Base-by-base conservation (phyloP, 169 alveolate genomes). In the Eimeria sp. region DNA sequence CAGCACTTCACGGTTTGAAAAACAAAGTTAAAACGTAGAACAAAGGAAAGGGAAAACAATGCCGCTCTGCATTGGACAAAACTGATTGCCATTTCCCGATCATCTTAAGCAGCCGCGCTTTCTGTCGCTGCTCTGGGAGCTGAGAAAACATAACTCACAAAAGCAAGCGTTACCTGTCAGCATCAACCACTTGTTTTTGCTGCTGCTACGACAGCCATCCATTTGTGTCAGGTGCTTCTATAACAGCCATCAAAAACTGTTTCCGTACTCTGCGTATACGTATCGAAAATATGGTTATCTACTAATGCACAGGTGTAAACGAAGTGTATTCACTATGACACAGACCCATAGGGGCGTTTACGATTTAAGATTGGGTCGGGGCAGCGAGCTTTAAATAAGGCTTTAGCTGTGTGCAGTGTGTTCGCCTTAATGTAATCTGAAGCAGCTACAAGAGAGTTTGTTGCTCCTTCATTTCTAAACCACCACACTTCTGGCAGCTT, bases 41-140 rank as follows among this genome's bases (percentile, higher is more conserved):
- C 80, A 37, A 71, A 71, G 80, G 46, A 37, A 54, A 37, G 80
- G 52, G 80, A 71, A 71, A 71, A 71, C 80, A 71, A 37, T 37
- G 80, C 49, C 80, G 33, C 54, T 71, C 54, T 37, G 80, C 80
- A 37, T 18, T 30, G 49, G 27, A 71, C 80, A 71, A 33, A 33
- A 33, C 33, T 16, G 80, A 37, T 71, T 71, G 80, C 54, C 80
- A 13, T 71, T 71, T 71, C 14, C n/a, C n/a, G 80, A 23, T 60
- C 88, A 49, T 37, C 64, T 78, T 52, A 78, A 27, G 88, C 88
- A 49, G 88, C 88, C 66, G 88, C 88, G 27, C 64, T 43, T 78
- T 49, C 49, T 46, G 64, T 60, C 88, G 88, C n/a, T 25, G 64
- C 88, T 78, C 37, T 11, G 88, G 88, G 68, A 49, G 88, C 60